Evolutionary conservation across 495 filamentous ascomycete species (phyloP), one percentile per base, ranked within the genome.

Genomic region (Cudoniella acicularis): DNA sequence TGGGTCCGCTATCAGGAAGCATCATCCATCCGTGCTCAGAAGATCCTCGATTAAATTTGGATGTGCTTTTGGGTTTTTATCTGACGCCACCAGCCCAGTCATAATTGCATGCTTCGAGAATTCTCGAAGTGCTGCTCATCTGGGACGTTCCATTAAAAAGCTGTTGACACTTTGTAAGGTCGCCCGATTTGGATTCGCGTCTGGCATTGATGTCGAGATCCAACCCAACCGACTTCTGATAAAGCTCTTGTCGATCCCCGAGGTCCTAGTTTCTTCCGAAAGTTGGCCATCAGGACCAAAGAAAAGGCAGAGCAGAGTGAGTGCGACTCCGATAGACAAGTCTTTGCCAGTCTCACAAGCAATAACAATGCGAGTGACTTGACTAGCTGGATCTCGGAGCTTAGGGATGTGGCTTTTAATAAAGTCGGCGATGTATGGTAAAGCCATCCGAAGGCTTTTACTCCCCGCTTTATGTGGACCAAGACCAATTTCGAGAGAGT

Each of bases 121-220:
- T n/a, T n/a, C n/a, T n/a, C n/a, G n/a, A n/a, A n/a, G n/a, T n/a
- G n/a, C n/a, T n/a, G n/a, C n/a, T 49, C 23, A 40, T 45, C 43
- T 48, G 16, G 52, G 61, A 36, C 36, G 56, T 30, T 59, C 58
- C 84, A 98, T 94, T 47, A 98, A 74, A 62, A 90, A 96, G 41
- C 87, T 86, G 72, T 97, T 96, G 41, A 97, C 85, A 54, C 86
- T 87, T 69, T 96, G 89, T 50, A 98, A 72, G 0, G 91, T 96
- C 25, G 86, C 79, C 42, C 93, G 78, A 59, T 84, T 87, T 0
- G 91, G 91, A 67, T 94, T 95, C 16, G 85, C 85, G 60, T 87
- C 85, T 20, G 88, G 85, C 62, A 85, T 79, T 0, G 85, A 83
- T 16, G 81, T 85, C 59, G 89, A 86, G 52, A 97, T 89, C 77